Base-by-base conservation (phyloP, 1,139 yeast genomes). In the Hansenula anomala region DNA sequence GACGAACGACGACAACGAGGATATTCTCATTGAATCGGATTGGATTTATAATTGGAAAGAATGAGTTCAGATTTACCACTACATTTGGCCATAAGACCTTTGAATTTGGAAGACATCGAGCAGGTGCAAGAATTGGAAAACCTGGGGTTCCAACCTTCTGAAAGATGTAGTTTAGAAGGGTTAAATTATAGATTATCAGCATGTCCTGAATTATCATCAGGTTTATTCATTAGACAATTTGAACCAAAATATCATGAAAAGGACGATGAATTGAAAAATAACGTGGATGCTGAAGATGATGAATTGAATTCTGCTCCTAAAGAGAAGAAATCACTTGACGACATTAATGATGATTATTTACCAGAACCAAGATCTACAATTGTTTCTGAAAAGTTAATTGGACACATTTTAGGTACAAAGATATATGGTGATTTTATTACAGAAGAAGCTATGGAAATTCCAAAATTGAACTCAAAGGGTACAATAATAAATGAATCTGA, bases 161-260 rank as follows among this genome's bases (percentile, higher is more conserved):
- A 81, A 56, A 75, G 95, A 43, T 82, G 88, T 38, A 60, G 87
- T 7, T 59, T 58, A 20, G 88, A 80, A 41, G 80, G 75, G 52
- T 64, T 86, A 43, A 64, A 66, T 47, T 90, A 86, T 64, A 72
- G 97, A 51, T 69, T 92, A 48, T 72, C 74, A 3, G 78, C 70
- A 4, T 89, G 97, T 59, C 97, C 97, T 11, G 98, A 92, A 60
- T 73, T 92, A 45, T 80, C 94, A 49, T 78, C 90, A 6, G 97
- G 97, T 2, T 70, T 92, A 43, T 90, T 90, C 55, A 69, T 85
- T 37, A 74, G 97, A 57, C 80, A 78, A 42, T 86, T 80, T 60
- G 58, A 58, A 34, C 31, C 42, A 36, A 26, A 39, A 30, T 42
- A 36, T 18, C 55, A 57, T 9, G 63, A 58, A 11, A 59, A 47